phyloP scores from a whole-genome alignment of 306 rosid species.

The Lathyrus sativus region DNA sequence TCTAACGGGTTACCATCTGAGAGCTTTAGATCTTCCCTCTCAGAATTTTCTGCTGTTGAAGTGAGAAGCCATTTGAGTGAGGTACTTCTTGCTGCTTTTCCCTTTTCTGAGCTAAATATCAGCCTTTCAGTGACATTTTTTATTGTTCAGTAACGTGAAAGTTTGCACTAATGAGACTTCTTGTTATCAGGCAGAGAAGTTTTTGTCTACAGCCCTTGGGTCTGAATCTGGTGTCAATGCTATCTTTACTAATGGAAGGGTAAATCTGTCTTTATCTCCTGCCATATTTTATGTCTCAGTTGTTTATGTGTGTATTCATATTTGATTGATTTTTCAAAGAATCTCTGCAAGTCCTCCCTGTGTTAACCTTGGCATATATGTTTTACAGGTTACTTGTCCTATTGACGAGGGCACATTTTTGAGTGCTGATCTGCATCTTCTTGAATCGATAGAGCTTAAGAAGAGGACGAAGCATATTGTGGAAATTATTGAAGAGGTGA shows the following conservation, averaged over 20 bases:
- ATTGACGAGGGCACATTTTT: conserved; percentile 64
- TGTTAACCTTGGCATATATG: conserved; percentile 30
- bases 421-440: conserved; percentile 91
- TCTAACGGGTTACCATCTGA: conserved; percentile 74
- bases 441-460: conserved; percentile 82
- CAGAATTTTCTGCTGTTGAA: conserved; percentile 57
- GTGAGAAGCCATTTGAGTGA: conserved; percentile 58
- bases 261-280: conserved; percentile 47
- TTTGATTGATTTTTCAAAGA: conserved; percentile 13
- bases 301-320: background rate
- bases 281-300: conserved; percentile 28
- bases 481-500: conserved; percentile 82
- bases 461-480: conserved; percentile 82
- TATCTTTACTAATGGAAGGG: conserved; percentile 98
- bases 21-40: conserved; percentile 54
- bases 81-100: conserved; percentile 54
- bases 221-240: conserved; percentile 70
- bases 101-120: conserved; percentile 15
- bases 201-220: conserved; percentile 61
- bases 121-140: conserved; percentile 29
- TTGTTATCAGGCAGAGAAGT: conserved; percentile 62
- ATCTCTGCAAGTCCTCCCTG: conserved; percentile 23
- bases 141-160: conserved; percentile 14
- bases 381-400: conserved; percentile 63
- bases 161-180: conserved; percentile 26